Evolutionary conservation across 208 protist genomes (phyloP).

Genomic region (Leishmania aethiopica): DNA sequence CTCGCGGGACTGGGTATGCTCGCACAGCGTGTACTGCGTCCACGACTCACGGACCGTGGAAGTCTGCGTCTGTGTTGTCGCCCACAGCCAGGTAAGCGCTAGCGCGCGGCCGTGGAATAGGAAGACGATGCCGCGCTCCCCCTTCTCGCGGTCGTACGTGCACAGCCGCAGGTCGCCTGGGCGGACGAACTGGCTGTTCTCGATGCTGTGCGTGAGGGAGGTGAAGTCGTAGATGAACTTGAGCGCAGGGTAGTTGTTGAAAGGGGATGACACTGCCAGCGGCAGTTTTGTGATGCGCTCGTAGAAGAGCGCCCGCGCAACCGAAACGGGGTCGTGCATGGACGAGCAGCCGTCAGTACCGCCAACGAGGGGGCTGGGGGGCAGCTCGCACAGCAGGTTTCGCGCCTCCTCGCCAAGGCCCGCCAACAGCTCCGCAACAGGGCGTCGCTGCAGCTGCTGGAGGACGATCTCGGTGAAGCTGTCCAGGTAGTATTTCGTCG

Average conservation of each 20-base stretch:
- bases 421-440: constrained; percentile 4
- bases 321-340: constrained; percentile 11
- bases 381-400: constrained; percentile 13
- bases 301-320: constrained; percentile 41
- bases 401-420: constrained; percentile 21
- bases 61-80: constrained; percentile 31
- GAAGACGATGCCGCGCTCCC: constrained; percentile 43
- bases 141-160: constrained; percentile 40
- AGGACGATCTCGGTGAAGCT: constrained; percentile 49
- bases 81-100: constrained; percentile 44
- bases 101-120: constrained; percentile 45
- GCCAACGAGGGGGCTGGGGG: neutral
- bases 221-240: constrained; percentile 74
- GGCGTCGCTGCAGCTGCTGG: constrained; percentile 19
- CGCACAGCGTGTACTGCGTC: constrained; percentile 66
- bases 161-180: constrained; percentile 32
- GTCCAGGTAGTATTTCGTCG: constrained; percentile 47
- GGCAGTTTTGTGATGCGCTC: constrained; percentile 33
- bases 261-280: constrained; percentile 39
- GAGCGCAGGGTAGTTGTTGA: constrained; percentile 74
- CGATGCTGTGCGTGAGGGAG: constrained; percentile 34
- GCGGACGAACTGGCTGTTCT: neutral
- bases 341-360: neutral
- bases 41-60: constrained; percentile 43
- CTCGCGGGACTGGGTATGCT: constrained; percentile 50